phyloP scores from a whole-genome alignment of 208 protist genomes.

The Crithidia expoeki region DNA sequence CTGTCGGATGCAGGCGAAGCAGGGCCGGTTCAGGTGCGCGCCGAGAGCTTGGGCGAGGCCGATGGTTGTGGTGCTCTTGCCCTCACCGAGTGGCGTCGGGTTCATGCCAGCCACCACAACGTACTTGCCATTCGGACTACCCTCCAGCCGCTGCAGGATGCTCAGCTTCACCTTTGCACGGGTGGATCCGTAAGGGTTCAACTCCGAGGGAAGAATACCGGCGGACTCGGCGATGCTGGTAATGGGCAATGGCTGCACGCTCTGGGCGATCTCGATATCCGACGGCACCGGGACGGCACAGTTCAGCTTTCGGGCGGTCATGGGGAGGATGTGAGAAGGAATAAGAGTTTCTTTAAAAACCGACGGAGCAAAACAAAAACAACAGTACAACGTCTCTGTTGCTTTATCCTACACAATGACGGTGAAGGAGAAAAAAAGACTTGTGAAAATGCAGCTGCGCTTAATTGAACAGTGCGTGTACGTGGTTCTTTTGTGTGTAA shows the following conservation, averaged over 20 bases:
- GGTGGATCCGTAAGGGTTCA: slow-evolving; percentile 93
- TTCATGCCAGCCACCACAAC: slow-evolving; percentile 96
- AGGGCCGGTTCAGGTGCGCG: slow-evolving; percentile 93
- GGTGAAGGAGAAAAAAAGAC: neutral
- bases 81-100: slow-evolving; percentile 95
- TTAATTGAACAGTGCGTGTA: neutral
- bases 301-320: slow-evolving; percentile 59
- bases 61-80: slow-evolving; percentile 98
- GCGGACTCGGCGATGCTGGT: slow-evolving; percentile 63
- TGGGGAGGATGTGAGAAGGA: slow-evolving; percentile 28
- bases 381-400: too few species aligned
- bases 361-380: slow-evolving; percentile 3
- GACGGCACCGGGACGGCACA: slow-evolving; percentile 84
- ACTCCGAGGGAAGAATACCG: slow-evolving; percentile 88
- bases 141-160: slow-evolving; percentile 88
- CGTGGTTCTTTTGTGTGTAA: neutral
- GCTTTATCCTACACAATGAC: neutral
- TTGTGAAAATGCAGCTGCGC: neutral
- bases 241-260: slow-evolving; percentile 81
- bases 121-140: slow-evolving; percentile 92
- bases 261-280: slow-evolving; percentile 96
- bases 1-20: slow-evolving; percentile 97
- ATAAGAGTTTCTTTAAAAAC: slow-evolving; percentile 22
- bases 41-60: slow-evolving; percentile 97
- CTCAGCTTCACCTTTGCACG: slow-evolving; percentile 91